phyloP scores from a whole-genome alignment of 2,329 filamentous ascomycete species.

The Ceratocystiopsis minuta region DNA sequence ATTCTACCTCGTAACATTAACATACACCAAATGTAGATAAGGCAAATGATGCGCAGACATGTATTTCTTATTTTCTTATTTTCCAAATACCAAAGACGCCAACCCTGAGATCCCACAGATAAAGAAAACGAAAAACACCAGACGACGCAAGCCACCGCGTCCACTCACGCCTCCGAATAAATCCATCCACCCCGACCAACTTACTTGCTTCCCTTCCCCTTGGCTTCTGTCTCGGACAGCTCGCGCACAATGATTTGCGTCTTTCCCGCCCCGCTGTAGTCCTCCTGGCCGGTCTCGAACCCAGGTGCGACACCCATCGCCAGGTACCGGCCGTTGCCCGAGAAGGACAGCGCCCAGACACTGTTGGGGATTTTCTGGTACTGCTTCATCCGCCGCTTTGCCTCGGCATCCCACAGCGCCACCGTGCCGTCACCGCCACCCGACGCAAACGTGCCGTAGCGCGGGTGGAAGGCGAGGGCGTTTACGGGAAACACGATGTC shows the following conservation, averaged over 20 bases:
- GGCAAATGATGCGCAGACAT: no score
- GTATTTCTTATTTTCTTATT: neutral
- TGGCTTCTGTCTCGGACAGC: constrained; percentile 72
- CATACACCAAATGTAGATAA: no score
- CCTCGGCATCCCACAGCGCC: constrained; percentile 82
- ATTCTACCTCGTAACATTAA: no score
- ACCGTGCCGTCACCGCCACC: constrained; percentile 83
- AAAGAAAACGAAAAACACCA: neutral
- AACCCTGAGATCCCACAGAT: neutral
- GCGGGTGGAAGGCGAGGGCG: constrained; percentile 70
- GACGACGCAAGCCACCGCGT: no score
- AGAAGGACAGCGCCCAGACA: constrained; percentile 63
- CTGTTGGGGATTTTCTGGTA: constrained; percentile 72
- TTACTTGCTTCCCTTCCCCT: constrained; percentile 61
- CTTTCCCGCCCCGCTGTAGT: constrained; percentile 52
- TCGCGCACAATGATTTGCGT: constrained; percentile 69
- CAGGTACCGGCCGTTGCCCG: constrained; percentile 55
- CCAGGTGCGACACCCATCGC: constrained; percentile 71
- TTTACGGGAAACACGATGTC: constrained; percentile 89
- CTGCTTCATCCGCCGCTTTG: constrained; percentile 75
- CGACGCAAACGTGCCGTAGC: constrained; percentile 69
- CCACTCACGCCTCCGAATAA: neutral
- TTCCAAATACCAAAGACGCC: neutral
- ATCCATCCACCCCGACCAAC: neutral
- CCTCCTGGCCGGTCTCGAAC: constrained; percentile 74